Conservation (phyloP, 2,329 filamentous ascomycete species). For the Neopestalotiopsis sp. region DNA sequence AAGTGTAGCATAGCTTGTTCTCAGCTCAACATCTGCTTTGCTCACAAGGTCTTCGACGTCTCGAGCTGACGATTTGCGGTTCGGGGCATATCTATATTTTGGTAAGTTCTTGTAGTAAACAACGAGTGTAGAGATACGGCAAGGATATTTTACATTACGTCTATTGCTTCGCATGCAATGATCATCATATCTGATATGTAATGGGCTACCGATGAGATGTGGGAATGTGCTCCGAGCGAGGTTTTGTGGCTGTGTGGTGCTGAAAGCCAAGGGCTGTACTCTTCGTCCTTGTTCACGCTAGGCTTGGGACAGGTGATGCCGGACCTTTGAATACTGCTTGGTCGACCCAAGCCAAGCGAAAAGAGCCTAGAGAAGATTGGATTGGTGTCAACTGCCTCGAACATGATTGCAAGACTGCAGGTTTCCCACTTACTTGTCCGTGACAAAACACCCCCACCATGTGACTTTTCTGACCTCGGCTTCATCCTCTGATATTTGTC, state of each 20-base stretch:
- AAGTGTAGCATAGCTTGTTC: not conserved
- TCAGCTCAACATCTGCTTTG: not conserved
- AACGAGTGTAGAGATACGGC: not conserved
- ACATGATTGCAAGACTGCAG: not conserved
- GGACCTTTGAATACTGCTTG: not conserved
- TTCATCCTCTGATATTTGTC: not conserved
- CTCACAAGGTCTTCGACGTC: not conserved
- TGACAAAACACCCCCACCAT: not conserved
- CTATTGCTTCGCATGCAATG: not conserved
- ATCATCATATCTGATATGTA: not conserved
- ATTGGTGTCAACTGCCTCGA: not conserved
- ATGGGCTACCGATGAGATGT: not conserved
- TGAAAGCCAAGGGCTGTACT: not conserved
- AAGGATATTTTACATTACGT: not conserved
- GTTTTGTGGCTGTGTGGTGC: not conserved
- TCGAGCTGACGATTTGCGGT: not conserved
- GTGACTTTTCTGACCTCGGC: not conserved
- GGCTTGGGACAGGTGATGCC: not conserved
- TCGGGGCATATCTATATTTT: not conserved
- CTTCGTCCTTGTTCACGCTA: not conserved
- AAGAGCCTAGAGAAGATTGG: not conserved
- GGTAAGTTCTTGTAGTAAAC: not conserved
- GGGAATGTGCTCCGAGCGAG: not conserved
- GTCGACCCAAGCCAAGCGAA: not conserved
- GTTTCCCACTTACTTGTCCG: not conserved